phyloP scores from a whole-genome alignment of 192 early-diverging fungal species.

The Coemansia sp. region DNA sequence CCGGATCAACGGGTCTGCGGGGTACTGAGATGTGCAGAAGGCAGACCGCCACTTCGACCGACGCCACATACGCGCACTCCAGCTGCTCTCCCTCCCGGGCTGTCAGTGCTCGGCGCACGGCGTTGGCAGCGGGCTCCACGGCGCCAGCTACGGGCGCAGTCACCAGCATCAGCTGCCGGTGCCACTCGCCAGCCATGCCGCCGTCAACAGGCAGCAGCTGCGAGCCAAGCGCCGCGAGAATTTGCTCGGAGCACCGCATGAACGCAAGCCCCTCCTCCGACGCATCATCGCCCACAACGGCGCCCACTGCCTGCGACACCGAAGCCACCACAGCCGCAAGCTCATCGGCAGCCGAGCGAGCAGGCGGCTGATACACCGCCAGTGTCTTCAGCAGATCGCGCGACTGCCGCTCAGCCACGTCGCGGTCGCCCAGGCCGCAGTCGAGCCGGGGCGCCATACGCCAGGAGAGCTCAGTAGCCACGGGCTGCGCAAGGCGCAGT shows the following conservation, averaged over 20 bases:
- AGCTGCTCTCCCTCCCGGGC: not conserved
- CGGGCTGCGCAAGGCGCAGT: constrained; percentile 13
- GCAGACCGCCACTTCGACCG: constrained; percentile 51
- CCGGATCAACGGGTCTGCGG: constrained; percentile 80
- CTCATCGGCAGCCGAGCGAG: not conserved
- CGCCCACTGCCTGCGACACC: not conserved
- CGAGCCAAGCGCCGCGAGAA: constrained; percentile 2
- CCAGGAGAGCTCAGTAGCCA: constrained; percentile 42
- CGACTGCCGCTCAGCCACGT: not conserved
- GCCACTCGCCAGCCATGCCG: constrained; percentile 5
- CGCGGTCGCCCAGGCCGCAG: constrained; percentile 17
- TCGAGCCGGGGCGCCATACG: constrained; percentile 9
- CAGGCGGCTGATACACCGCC: constrained; percentile 8
- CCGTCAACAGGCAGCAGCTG: not conserved
- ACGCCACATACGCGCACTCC: constrained; percentile 1
- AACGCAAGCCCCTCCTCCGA: not conserved
- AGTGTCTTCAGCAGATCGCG: constrained; percentile 20
- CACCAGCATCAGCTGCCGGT: constrained; percentile 6
- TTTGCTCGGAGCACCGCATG: not conserved
- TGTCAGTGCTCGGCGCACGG: constrained; percentile 11
- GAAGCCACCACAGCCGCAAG: constrained; percentile 3
- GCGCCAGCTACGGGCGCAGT: not conserved
- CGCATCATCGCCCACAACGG: not conserved
- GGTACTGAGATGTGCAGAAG: constrained; percentile 78
- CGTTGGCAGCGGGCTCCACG: constrained; percentile 10